Evolutionary conservation across 2,329 filamentous ascomycete species (phyloP).

Genomic region (Rhytidhysteron rufulum): DNA sequence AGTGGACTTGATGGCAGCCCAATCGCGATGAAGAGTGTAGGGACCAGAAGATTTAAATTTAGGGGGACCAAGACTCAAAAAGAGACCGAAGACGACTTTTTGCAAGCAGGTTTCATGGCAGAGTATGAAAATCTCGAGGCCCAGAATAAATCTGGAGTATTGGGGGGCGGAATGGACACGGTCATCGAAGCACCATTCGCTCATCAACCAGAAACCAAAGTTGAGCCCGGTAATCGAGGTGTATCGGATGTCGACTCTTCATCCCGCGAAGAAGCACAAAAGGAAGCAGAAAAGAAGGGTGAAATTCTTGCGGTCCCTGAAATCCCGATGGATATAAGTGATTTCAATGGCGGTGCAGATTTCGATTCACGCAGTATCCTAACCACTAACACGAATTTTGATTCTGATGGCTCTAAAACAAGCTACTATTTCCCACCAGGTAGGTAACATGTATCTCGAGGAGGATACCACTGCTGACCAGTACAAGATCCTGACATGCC

Average conservation of each 20-base stretch:
- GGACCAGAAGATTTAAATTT: conserved; percentile 9
- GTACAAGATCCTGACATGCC: conserved; percentile 35
- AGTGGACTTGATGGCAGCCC: conserved; percentile 25
- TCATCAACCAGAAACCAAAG: conserved; percentile 11
- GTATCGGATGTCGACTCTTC: conserved; percentile 14
- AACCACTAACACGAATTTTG: conserved; percentile 13
- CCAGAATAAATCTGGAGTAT: conserved; percentile 8
- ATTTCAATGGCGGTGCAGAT: conserved; percentile 33
- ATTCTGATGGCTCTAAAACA: conserved; percentile 18
- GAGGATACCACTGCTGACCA: conserved; percentile 3
- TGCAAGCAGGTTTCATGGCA: conserved; percentile 27
- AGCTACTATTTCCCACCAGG: conserved; percentile 38
- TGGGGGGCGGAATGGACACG: conserved; percentile 35
- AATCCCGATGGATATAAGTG: conserved; percentile 41
- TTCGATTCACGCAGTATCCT: conserved; percentile 27
- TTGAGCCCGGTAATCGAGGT: conserved; percentile 11
- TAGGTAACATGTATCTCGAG: conserved; percentile 5
- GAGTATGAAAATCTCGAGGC: conserved; percentile 33
- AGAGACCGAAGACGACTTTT: conserved; percentile 18
- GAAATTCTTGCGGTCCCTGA: conserved; percentile 41
- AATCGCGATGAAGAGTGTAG: conserved; percentile 20
- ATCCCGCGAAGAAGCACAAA: conserved; percentile 34
- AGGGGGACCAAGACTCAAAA: conserved; percentile 11
- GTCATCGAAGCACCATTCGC: conserved; percentile 33
- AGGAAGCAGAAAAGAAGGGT: conserved; percentile 41